Evolutionary conservation across 192 early-diverging fungal genomes (phyloP).

Genomic region (Umbelopsis ramanniana): DNA sequence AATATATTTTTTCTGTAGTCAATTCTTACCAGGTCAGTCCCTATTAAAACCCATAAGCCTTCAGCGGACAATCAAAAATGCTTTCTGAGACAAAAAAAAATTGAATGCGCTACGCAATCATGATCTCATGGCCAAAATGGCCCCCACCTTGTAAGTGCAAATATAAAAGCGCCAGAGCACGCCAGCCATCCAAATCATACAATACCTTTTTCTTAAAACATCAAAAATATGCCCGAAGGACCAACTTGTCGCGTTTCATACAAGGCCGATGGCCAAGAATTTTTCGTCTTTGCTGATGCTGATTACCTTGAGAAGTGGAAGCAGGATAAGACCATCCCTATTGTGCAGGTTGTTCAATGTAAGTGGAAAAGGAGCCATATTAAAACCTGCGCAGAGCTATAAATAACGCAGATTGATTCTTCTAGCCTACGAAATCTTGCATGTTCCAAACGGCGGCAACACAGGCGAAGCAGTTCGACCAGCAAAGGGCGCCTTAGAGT

Average conservation of each 20-base stretch:
- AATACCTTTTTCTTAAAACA: neutral
- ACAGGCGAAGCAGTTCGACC: constrained; percentile 37
- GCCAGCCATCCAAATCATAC: neutral
- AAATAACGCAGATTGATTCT: neutral
- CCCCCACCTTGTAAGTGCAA: too few relatives aligned
- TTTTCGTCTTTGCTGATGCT: constrained; percentile 37
- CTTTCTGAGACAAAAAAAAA: neutral
- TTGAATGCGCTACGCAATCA: neutral
- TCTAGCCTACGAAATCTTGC: constrained; percentile 42
- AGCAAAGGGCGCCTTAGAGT: constrained; percentile 34
- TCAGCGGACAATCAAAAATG: neutral
- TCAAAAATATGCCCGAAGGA: constrained; percentile 22
- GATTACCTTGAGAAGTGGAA: constrained; percentile 38
- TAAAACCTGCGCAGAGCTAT: too few relatives aligned
- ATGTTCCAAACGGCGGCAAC: constrained; percentile 30
- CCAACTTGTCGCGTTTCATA: constrained; percentile 26
- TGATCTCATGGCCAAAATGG: neutral
- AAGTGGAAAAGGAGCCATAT: neutral
- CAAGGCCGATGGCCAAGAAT: constrained; percentile 37
- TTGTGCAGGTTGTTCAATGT: constrained; percentile 43
- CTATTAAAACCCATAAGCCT: neutral
- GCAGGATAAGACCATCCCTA: constrained; percentile 39
- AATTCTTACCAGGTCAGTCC: too few relatives aligned
- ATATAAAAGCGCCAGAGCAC: too few relatives aligned
- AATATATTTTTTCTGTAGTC: too few relatives aligned